A percentile compares a stretch with the other conserved stretches of the same genome.
Conservation (phyloP, 2,329 filamentous ascomycete genomes). For the Fusarium concolor region DNA sequence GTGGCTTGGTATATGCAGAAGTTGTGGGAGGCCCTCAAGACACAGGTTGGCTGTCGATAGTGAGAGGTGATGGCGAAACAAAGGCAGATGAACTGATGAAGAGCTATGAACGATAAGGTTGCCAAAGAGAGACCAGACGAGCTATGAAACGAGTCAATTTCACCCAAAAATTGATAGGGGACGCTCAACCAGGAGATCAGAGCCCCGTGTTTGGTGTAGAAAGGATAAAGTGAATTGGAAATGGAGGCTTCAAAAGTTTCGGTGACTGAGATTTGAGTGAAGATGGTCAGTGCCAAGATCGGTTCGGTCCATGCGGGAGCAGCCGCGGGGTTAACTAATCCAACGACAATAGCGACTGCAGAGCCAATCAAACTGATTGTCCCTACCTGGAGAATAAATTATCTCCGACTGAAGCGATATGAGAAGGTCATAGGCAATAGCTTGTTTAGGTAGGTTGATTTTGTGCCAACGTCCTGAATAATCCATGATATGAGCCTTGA, state of each 20-base stretch:
- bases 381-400: not conserved
- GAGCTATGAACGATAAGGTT: constrained; percentile 14
- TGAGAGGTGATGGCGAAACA: constrained; percentile 9
- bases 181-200: not conserved
- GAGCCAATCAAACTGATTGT: not conserved
- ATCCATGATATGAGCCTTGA: constrained; percentile 12
- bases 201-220: constrained; percentile 5
- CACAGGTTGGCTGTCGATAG: constrained; percentile 6
- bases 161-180: not conserved
- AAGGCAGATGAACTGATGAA: not conserved
- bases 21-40: constrained; percentile 11
- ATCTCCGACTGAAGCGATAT: not conserved
- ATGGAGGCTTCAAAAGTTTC: constrained; percentile 28
- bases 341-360: not conserved
- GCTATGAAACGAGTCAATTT: not conserved
- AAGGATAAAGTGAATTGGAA: constrained; percentile 5
- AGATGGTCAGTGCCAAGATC: constrained; percentile 28
- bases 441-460: constrained; percentile 2
- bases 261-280: constrained; percentile 14
- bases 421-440: not conserved
- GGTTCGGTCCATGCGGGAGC: constrained; percentile 39
- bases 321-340: constrained; percentile 27
- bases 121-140: not conserved
- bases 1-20: constrained; percentile 1
- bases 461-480: not conserved